Evolutionary conservation across 331 rosid species (phyloP).

Genomic region (Malus hybrid): DNA sequence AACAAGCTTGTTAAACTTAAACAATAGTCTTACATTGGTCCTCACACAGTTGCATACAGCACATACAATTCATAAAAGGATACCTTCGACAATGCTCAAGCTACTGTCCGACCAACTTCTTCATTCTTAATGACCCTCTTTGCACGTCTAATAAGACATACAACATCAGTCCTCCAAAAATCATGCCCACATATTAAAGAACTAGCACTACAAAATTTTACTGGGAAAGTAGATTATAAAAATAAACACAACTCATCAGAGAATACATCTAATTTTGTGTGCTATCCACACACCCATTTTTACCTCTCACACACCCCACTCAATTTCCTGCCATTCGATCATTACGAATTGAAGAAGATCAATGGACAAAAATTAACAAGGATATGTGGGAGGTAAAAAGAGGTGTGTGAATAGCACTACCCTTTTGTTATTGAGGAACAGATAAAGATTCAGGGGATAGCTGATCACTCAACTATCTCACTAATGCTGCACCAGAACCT

Average conservation of each 20-base stretch:
- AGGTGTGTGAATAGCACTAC: too few relatives aligned
- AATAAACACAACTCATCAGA: neutral
- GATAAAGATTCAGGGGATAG: neutral
- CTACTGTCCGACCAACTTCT: neutral
- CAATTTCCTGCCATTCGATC: too few relatives aligned
- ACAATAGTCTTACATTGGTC: neutral
- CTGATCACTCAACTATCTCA: neutral
- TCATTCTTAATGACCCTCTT: neutral
- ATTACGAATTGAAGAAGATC: too few relatives aligned
- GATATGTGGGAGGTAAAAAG: too few relatives aligned
- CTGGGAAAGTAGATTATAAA: too few relatives aligned
- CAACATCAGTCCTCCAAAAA: too few relatives aligned
- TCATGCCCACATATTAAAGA: too few relatives aligned
- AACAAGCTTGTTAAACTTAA: neutral
- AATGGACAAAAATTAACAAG: too few relatives aligned
- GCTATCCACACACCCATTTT: too few relatives aligned
- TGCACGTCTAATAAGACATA: neutral
- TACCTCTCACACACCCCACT: too few relatives aligned
- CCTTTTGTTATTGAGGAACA: neutral
- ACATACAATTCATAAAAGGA: neutral
- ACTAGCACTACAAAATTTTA: too few relatives aligned
- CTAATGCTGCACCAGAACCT: neutral
- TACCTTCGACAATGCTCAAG: neutral
- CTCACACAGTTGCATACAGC: neutral
- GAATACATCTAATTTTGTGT: neutral